A percentile compares a stretch with the other conserved stretches of the same genome.
Evolutionary conservation across 805 yeast species (phyloP).

Genomic region (Pichia kluyveri): DNA sequence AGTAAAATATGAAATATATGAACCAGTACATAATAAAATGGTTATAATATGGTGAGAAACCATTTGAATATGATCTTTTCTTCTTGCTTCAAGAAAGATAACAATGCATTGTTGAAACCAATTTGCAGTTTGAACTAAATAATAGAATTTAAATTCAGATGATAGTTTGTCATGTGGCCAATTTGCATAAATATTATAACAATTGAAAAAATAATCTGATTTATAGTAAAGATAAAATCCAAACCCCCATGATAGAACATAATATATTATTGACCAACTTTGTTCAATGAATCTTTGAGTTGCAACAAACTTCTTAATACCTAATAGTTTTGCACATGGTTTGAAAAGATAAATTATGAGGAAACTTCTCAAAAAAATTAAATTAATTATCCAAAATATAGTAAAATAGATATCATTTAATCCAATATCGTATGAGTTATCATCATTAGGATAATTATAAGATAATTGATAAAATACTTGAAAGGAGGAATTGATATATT

Average conservation of each 20-base stretch:
- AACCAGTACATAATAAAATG: conserved; percentile 53
- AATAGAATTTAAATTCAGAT: conserved; percentile 51
- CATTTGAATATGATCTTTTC: conserved; percentile 86
- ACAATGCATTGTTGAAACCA: conserved; percentile 80
- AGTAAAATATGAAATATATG: conserved; percentile 64
- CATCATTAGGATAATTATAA: conserved; percentile 22
- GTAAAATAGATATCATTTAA: conserved; percentile 46
- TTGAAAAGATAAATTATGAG: conserved; percentile 47
- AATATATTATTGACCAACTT: conserved; percentile 67
- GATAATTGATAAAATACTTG: conserved; percentile 34
- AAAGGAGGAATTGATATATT: conserved; percentile 17
- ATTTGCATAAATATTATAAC: conserved; percentile 47
- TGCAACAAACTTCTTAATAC: conserved; percentile 42
- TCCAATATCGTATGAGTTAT: conserved; percentile 44
- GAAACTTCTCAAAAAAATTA: conserved; percentile 52
- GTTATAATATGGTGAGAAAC: conserved; percentile 83
- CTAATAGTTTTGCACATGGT: conserved; percentile 42
- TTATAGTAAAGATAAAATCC: conserved; percentile 51
- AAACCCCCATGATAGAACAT: conserved; percentile 39
- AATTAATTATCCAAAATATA: conserved; percentile 41
- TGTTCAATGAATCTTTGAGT: conserved; percentile 75
- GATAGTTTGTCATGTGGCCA: conserved; percentile 71
- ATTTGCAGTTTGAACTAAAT: conserved; percentile 60
- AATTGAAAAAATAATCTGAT: conserved; percentile 51
- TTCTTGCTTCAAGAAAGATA: conserved; percentile 63